Base-by-base conservation (phyloP, 2,329 filamentous ascomycete genomes). In the Ophiostoma sp. region DNA sequence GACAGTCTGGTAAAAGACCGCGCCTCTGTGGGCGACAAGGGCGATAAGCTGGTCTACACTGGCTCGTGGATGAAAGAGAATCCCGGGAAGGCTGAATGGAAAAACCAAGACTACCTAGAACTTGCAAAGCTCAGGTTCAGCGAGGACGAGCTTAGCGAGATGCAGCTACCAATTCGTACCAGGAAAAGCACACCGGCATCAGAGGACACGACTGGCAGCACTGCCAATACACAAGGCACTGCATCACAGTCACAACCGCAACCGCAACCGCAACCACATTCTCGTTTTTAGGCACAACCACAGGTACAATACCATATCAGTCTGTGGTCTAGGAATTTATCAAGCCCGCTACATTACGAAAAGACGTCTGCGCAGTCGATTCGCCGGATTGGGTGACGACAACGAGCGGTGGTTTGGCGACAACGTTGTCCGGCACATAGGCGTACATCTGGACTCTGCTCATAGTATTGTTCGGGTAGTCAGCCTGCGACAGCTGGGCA, bases 311-410 rank as follows among this genome's bases (percentile, higher is more conserved):
- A 27, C 27, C 27, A 27, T 27, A 27, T 2, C 27, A 27, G 27
- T 2, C 27, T n/a, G n/a, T n/a, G n/a, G n/a, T n/a, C n/a, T n/a
- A n/a, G n/a, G n/a, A n/a, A n/a, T 27, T 27, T 2, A 27, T 27
- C 1, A 27, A 27, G 27, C 27, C 27, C 27, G 27, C 27, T 2
- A 27, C 27, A 72, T 78, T 79, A 64, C 73, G 73, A 73, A 77
- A 77, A 71, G 78, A 78, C 36, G 75, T 72, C 70, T 77, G 74
- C 58, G 76, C 77, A 3, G 76, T 73, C 41, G 76, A 78, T 71
- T 78, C 76, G 73, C 76, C 78, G 41, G 76, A 78, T 71, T 79
- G 76, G 69, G 78, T 76, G n/a, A 78, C 75, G 6, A 78, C 74
- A 3, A 78, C 76, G 6, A 78, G 72, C 5, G 76, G 76, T 41